These are phyloP conservation scores for Lasiodiplodia citricola DNA, from an alignment of 2,329 filamentous ascomycete genomes.

Conservation along the genomic window DNA sequence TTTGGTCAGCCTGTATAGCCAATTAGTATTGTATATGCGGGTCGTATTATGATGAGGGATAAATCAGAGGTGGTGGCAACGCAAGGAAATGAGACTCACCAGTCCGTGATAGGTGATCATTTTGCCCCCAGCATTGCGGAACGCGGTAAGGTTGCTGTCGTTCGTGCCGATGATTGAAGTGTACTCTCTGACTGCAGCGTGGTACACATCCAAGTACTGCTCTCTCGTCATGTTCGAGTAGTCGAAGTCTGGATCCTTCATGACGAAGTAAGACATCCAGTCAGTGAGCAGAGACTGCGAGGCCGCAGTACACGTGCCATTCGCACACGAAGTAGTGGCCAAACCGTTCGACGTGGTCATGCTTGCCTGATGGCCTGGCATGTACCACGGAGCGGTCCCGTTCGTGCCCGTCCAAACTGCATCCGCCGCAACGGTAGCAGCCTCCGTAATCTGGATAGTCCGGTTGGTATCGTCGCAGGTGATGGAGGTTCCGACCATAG, in stretches of 20 bases:
- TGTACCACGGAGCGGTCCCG: too few species aligned
- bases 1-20: not conserved
- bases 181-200: constrained; percentile 37
- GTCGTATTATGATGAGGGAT: too few species aligned
- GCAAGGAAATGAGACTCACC: too few species aligned
- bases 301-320: constrained; percentile 28
- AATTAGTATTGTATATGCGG: too few species aligned
- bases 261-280: constrained; percentile 30
- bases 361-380: constrained; percentile 28
- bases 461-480: constrained; percentile 30
- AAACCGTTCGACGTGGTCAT: not conserved
- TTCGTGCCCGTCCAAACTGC: constrained; percentile 40
- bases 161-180: constrained; percentile 43
- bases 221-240: constrained; percentile 36
- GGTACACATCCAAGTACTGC: constrained; percentile 34
- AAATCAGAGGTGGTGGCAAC: too few species aligned
- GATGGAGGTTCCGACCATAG: constrained; percentile 36
- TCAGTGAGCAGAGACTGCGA: constrained; percentile 23
- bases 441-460: constrained; percentile 33
- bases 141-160: constrained; percentile 45
- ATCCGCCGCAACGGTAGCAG: constrained; percentile 38
- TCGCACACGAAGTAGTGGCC: constrained; percentile 43
- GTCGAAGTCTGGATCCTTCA: constrained; percentile 26
- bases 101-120: constrained; percentile 51
- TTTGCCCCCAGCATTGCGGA: constrained; percentile 46